Evolutionary conservation across 352 stramenopile genomes (phyloP), one percentile per base, ranked within the genome.

Genomic region (Phytopythium delawarense): DNA sequence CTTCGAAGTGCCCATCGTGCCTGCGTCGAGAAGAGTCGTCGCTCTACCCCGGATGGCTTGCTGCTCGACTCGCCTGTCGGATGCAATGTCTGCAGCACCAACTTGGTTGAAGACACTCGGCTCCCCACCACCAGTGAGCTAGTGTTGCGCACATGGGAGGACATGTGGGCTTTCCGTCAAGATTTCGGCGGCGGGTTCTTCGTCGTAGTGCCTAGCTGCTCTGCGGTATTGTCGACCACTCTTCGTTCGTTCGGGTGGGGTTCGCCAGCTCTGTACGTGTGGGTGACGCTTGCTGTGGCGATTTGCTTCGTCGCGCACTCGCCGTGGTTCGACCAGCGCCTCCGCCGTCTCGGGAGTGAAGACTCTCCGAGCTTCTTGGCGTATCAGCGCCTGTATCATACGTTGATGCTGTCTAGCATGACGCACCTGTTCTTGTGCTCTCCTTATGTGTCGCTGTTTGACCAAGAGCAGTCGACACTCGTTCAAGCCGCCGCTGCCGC

Each of bases 241-340:
- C 51, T 78, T 7, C 66, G 64, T 9, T 69, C 59, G 30, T 67
- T 82, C 57, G 62, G 73, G 20, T 78, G 76, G 62, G 65, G 64
- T 15, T 79, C 69, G 20, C 57, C 55, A 18, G 55, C 63, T 6
- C 48, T 81, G 20, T 86, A 83, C 39, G 18, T 64, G 7, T 85
- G 76, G 78, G 59, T 79, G 6, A 37, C 61, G 30, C 68, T 66
- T 7, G 63, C 65, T 25, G 68, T 81, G 45, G 56, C 73, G 20
- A 58, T 87, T 0, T 81, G 78, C 58, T 81, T 81, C 46, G 61
- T 87, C 7, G 65, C 67, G 61, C 78, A 83, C 62, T 78, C 75
- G 25, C 58, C 64, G 25, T 72, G 76, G 8, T 74, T 87, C 40
- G 68, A 76, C 23, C 49, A 57, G 13, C 70, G 64, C 21, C 59